phyloP scores from a whole-genome alignment of 495 filamentous ascomycete species.

The Hypoxylon cercidicola region DNA sequence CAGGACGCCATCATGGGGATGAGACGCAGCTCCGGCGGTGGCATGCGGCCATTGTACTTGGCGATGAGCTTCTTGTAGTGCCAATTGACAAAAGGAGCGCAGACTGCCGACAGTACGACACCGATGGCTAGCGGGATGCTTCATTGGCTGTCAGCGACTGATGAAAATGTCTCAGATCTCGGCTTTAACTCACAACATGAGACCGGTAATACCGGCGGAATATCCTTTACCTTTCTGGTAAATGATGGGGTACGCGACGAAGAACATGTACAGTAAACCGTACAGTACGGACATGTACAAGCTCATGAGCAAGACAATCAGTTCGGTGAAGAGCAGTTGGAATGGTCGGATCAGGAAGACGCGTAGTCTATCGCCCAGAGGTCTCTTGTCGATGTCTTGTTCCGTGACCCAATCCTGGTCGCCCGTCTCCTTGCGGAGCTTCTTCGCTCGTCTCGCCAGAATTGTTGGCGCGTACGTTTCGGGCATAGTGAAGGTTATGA shows the following conservation, averaged over 20 bases:
- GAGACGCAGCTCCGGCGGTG: slow-evolving; percentile 78
- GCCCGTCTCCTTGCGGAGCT: slow-evolving; percentile 73
- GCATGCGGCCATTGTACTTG: slow-evolving; percentile 68
- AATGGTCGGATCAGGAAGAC: slow-evolving; percentile 80
- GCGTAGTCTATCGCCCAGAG: slow-evolving; percentile 68
- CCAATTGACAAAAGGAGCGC: slow-evolving; percentile 77
- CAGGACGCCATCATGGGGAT: slow-evolving; percentile 88
- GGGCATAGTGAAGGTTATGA: slow-evolving; percentile 82
- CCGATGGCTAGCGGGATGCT: slow-evolving; percentile 45
- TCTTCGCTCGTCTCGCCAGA: slow-evolving; percentile 70
- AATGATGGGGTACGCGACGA: slow-evolving; percentile 83
- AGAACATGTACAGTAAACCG: slow-evolving; percentile 85
- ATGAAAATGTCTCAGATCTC: background rate
- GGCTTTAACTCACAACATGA: slow-evolving; percentile 70
- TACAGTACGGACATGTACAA: slow-evolving; percentile 84
- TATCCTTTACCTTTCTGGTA: slow-evolving; percentile 79
- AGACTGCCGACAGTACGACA: slow-evolving; percentile 70
- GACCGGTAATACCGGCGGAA: slow-evolving; percentile 73
- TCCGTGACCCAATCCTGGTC: slow-evolving; percentile 74
- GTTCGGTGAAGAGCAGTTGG: slow-evolving; percentile 80
- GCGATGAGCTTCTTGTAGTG: slow-evolving; percentile 72
- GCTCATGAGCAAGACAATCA: slow-evolving; percentile 80
- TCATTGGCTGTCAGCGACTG: slow-evolving; percentile 4
- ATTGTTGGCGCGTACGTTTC: slow-evolving; percentile 83
- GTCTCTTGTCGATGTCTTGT: slow-evolving; percentile 74